Evolutionary conservation across 2,329 filamentous ascomycete genomes (phyloP).

Genomic region (Diaporthe citriasiana): DNA sequence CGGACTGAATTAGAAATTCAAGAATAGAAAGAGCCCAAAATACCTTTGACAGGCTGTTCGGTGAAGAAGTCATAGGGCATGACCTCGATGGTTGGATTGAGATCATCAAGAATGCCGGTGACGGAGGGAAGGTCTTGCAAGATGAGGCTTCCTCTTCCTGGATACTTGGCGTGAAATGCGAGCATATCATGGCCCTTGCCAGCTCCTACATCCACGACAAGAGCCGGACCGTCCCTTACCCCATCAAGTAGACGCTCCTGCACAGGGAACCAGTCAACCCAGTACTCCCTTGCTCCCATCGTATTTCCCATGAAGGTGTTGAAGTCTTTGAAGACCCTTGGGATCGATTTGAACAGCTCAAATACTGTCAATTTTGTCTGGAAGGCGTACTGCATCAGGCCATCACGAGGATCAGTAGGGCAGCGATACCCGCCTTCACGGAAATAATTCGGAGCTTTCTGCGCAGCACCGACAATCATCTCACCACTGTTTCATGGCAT

Average conservation of each 20-base stretch:
- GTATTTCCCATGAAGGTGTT: constrained; percentile 49
- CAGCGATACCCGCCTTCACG: constrained; percentile 46
- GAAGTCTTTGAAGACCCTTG: constrained; percentile 46
- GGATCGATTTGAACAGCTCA: constrained; percentile 45
- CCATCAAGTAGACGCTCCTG: constrained; percentile 48
- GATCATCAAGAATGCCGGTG: constrained; percentile 29
- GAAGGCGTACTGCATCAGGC: constrained; percentile 49
- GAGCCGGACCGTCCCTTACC: constrained; percentile 30
- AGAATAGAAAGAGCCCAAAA: accelerated
- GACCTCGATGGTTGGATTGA: constrained; percentile 46
- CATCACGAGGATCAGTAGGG: constrained; percentile 46
- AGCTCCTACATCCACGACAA: constrained; percentile 47
- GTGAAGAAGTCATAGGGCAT: constrained; percentile 54
- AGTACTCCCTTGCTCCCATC: constrained; percentile 47
- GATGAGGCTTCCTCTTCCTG: constrained; percentile 41
- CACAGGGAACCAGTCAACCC: constrained; percentile 44
- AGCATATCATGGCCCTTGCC: constrained; percentile 44
- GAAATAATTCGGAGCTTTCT: constrained; percentile 46
- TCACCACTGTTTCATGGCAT: constrained; percentile 35
- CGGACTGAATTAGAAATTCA: too few relatives aligned
- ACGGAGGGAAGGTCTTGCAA: constrained; percentile 47
- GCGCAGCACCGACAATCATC: constrained; percentile 43
- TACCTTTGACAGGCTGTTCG: constrained; percentile 53
- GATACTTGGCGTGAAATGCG: constrained; percentile 39
- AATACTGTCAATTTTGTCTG: constrained; percentile 47